These are phyloP conservation scores for Exophiala bonariae DNA, from an alignment of 2,329 filamentous ascomycete species.

Conservation along the genomic window DNA sequence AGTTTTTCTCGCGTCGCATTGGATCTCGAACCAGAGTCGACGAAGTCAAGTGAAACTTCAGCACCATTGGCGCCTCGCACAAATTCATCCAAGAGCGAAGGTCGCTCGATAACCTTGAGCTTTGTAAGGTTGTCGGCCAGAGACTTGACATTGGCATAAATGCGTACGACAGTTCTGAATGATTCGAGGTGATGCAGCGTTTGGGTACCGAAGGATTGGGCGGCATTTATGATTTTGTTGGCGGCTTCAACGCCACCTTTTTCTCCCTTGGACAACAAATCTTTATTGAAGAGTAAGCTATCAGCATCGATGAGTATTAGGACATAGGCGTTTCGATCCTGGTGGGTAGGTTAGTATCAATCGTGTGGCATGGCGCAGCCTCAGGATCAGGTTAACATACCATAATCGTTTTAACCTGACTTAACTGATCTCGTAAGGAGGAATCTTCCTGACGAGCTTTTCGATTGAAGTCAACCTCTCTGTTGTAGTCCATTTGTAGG, in stretches of 20 bases:
- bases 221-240: conserved; percentile 44
- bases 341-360: conserved; percentile 15
- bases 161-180: conserved; percentile 51
- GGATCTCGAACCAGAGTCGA: conserved; percentile 48
- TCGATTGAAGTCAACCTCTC: conserved; percentile 49
- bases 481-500: conserved; percentile 43
- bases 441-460: conserved; percentile 49
- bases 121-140: conserved; percentile 50
- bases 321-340: conserved; percentile 56
- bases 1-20: conserved; percentile 51
- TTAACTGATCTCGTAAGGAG: conserved; percentile 48
- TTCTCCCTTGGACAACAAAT: conserved; percentile 51
- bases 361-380: neutral
- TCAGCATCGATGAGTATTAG: conserved; percentile 58
- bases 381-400: conserved; percentile 31
- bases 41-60: conserved; percentile 51
- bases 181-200: conserved; percentile 43
- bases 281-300: conserved; percentile 55
- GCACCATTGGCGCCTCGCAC: conserved; percentile 56
- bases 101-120: conserved; percentile 45
- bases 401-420: conserved; percentile 46
- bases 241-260: conserved; percentile 55
- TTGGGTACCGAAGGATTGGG: conserved; percentile 45
- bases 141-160: conserved; percentile 56
- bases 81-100: conserved; percentile 51